Evolutionary conservation across 352 stramenopile species (phyloP), one percentile per base, ranked within the genome.

Genomic region (Aphanomyces invadans): DNA sequence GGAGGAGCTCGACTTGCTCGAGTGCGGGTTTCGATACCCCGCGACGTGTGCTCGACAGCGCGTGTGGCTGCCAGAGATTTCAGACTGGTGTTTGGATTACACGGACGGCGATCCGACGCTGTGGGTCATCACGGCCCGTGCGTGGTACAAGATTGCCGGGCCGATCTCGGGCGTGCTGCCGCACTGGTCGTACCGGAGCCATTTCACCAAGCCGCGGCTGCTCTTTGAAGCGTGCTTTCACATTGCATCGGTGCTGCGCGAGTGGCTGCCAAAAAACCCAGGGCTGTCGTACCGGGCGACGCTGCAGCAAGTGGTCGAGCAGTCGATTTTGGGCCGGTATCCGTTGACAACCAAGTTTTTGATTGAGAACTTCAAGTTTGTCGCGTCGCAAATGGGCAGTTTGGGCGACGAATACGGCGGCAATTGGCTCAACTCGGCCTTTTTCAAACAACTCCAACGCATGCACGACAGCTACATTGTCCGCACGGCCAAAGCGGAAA

Each of bases 61-160:
- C 31, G 80, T 93, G 32, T 93, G 81, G 79, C 76, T 93, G 42
- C 82, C 82, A 51, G 83, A 93, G 71, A 91, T 93, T 60, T 87
- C 81, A 5, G 85, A 93, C 63, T 93, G 85, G 85, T 93, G 85
- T 67, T 69, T 93, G n/a, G 85, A 93, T 51, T 93, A 90, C 61
- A 84, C 82, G 19, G 82, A 93, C 61, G 85, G 85, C 17, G 85
- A 93, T 61, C 85, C 85, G 26, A 93, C 85, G 9, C 61, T 93
- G 26, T 93, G 85, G 85, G 81, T 93, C 26, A 82, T 93, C 54
- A 93, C 85, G n/a, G 76, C 77, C 12, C 71, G 83, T 63, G 78
- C 85, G 1, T 93, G 85, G 85, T 93, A 93, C 72, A 93, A 93
- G 62, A 87, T 93, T 53, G 85, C 81, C 29, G 85, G 85, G 2